Evolutionary conservation across 768 basidiomycete species (phyloP), one percentile per base, ranked within the genome.

Genomic region (Calocybe indica): DNA sequence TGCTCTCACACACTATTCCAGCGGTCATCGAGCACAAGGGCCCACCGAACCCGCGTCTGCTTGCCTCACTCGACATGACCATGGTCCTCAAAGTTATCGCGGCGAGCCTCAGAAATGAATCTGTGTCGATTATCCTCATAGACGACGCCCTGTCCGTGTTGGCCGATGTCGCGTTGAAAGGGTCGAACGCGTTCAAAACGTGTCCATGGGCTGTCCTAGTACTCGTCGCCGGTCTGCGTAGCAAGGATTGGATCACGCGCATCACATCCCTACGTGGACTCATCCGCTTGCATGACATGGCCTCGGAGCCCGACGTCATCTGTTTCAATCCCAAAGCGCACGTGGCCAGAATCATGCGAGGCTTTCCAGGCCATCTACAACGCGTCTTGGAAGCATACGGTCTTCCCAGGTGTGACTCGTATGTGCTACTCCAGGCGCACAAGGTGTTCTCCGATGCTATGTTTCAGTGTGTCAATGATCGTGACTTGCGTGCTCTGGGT

Each of bases 161-260:
- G 11, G 57, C 73, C 0, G 63, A 60, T 12, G 63, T 72, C 22
- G 71, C 74, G 0, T 57, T 74, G n/a, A 69, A 80, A 48, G 76
- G 69, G 42, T 57, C 72, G 12, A 58, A 67, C 22, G 69, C 74
- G 0, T 78, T 70, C 60, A 63, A 72, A 47, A 63, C 65, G 0
- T 69, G 70, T 31, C 73, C 75, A 1, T 58, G 69, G 1, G 62
- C 75, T 43, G 60, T 74, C 10, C 66, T 69, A 12, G 72, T 80
- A 44, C 65, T 85, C 11, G 73, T 82, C 14, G 76, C 81, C 0
- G 74, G 73, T 29, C 60, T 83, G 31, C 73, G 80, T 37, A 76
- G 76, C 60, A 64, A 66, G 32, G 80, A 83, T 57, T 73, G 82
- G 62, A 66, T 71, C 31, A 69, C 63, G 2, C 76, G 81, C 5